Evolutionary conservation across 352 stramenopile species (phyloP), one percentile per base, ranked within the genome.

Genomic region (Pythium oligandrum): DNA sequence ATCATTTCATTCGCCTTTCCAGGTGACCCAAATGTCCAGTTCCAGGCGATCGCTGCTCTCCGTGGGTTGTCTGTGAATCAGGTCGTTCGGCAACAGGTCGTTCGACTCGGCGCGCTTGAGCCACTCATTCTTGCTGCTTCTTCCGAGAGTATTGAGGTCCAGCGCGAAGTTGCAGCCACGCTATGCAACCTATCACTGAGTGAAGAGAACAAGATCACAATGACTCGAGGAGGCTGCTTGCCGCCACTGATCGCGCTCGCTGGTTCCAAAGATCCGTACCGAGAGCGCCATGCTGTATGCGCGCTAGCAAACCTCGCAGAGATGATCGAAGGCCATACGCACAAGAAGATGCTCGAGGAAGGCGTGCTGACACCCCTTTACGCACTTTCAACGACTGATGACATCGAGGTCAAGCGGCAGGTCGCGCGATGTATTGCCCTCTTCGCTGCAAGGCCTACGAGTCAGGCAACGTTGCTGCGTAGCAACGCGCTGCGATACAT

Each of bases 151-250:
- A 91, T 98, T 37, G 93, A 98, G 63, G 87, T 97, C n/a, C 90
- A 98, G 64, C 78, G 94, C 30, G 95, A 99, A 61, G 94, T 96
- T 37, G 90, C 93, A 10, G 91, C 94, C n/a, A 97, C 93, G 17
- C 68, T 99, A 1, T 92, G 83, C 43, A 98, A 98, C 59, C 64
- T 99, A 48, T 96, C 95, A 7, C 64, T 98, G n/a, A 95, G 85
- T 55, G 86, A 98, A 59, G 90, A 97, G 51, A 98, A 98, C 79
- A 98, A 98, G 76, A 90, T 98, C 50, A 92, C 90, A 6, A 97
- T 98, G 79, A 85, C 90, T 6, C 90, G 95, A 43, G 91, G 90
- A 5, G 96, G 95, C n/a, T 97, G 90, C 38, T 56, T 98, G 12
- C 88, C 93, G 17, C 88, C 91, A 17, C 72, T 99, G 3, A 78